A percentile compares a stretch with the other conserved stretches of the same genome.
These are phyloP conservation scores for Neurospora sp. DNA, from an alignment of 2,329 filamentous ascomycete genomes.

Conservation along the genomic window DNA sequence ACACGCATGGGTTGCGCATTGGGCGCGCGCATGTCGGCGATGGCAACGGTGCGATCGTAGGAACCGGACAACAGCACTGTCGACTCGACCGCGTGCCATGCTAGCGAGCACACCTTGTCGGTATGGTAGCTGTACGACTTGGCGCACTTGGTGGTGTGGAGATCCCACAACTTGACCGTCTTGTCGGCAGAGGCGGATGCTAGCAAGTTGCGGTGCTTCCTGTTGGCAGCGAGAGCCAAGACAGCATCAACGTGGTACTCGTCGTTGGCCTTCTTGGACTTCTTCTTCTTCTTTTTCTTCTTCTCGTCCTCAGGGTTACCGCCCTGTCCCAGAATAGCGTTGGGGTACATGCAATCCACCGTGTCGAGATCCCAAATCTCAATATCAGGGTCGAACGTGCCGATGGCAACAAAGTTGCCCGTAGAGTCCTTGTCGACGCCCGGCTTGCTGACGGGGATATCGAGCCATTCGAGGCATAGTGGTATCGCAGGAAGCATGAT, in stretches of 20 bases:
- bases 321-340: conserved; percentile 82
- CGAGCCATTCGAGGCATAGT: conserved; percentile 90
- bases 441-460: conserved; percentile 74
- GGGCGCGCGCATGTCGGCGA: conserved; percentile 92
- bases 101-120: conserved; percentile 93
- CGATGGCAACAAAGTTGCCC: conserved; percentile 90
- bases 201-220: conserved; percentile 86
- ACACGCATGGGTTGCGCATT: conserved; percentile 73
- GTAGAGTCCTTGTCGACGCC: conserved; percentile 51
- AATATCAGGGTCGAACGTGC: conserved; percentile 96
- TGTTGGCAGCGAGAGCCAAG: conserved; percentile 81
- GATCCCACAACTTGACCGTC: conserved; percentile 96
- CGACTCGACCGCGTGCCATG: conserved; percentile 83
- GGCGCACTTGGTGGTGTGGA: conserved; percentile 84
- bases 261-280: conserved; percentile 79
- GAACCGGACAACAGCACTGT: conserved; percentile 86
- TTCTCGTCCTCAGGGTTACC: conserved; percentile 43
- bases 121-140: conserved; percentile 95
- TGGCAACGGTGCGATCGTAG: conserved; percentile 89
- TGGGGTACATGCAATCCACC: conserved; percentile 96
- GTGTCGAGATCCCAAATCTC: conserved; percentile 97
- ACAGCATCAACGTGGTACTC: conserved; percentile 92
- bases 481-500: conserved; percentile 98
- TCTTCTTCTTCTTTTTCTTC: conserved; percentile 86
- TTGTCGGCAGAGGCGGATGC: conserved; percentile 93